phyloP scores from a whole-genome alignment of 805 yeast genomes.

The Metschnikowia dekortorum region DNA sequence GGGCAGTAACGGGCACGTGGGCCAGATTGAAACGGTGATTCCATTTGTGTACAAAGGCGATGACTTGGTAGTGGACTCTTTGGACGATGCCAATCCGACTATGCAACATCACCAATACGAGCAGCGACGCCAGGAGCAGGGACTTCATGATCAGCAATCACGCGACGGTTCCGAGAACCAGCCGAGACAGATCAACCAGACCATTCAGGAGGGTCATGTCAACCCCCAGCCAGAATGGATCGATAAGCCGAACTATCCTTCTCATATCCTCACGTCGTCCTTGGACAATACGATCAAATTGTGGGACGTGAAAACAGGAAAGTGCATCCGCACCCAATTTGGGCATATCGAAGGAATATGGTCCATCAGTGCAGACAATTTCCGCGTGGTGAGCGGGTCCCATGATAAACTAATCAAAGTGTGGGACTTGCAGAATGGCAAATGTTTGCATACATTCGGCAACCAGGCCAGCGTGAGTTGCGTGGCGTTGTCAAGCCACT shows the following conservation, averaged over 20 bases:
- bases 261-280: slow-evolving; percentile 82
- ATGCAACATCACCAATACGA: slow-evolving; percentile 14
- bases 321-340: slow-evolving; percentile 88
- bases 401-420: slow-evolving; percentile 87
- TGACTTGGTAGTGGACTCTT: slow-evolving; percentile 43
- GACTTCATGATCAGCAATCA: background rate
- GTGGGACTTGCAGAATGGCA: slow-evolving; percentile 95
- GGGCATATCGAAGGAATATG: slow-evolving; percentile 99
- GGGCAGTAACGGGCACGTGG: slow-evolving; percentile 78
- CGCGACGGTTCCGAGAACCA: background rate
- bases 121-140: slow-evolving; percentile 10
- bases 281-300: slow-evolving; percentile 88
- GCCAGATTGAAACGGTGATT: slow-evolving; percentile 89
- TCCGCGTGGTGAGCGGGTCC: slow-evolving; percentile 90
- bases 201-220: background rate
- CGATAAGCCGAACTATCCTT: slow-evolving; percentile 49
- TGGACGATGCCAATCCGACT: slow-evolving; percentile 30
- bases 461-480: slow-evolving; percentile 59
- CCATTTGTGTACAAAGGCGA: slow-evolving; percentile 71
- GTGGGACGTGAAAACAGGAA: slow-evolving; percentile 86
- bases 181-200: too few species aligned
- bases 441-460: slow-evolving; percentile 88
- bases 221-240: slow-evolving; percentile 6
- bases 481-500: slow-evolving; percentile 84
- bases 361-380: slow-evolving; percentile 94